Percentiles rank a stretch among this genome's conserved stretches.
phyloP scores from a whole-genome alignment of 2,329 filamentous ascomycete species.

The Pestalotiopsis sp. region DNA sequence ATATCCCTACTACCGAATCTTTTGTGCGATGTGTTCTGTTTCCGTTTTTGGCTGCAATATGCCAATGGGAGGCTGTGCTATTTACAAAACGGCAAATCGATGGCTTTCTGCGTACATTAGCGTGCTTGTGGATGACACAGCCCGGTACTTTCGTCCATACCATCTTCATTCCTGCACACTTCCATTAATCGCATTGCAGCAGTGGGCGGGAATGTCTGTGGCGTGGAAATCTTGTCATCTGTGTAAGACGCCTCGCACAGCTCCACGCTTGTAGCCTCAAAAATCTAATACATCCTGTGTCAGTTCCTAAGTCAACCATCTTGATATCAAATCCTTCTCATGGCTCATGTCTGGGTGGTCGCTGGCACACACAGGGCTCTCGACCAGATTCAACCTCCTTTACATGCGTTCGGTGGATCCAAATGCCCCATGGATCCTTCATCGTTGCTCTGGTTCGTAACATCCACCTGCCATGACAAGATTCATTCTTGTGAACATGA shows the following conservation, averaged over 20 bases:
- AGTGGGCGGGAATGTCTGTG: not conserved
- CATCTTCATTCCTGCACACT: not conserved
- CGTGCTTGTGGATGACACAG: not conserved
- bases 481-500: constrained; percentile 94
- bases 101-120: not conserved
- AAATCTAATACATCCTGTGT: too few relatives aligned
- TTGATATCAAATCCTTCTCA: not conserved
- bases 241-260: not conserved
- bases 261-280: not conserved
- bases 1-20: too few relatives aligned
- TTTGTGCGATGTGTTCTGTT: not conserved
- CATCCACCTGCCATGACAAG: constrained; percentile 83
- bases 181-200: not conserved
- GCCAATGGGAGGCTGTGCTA: not conserved
- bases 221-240: not conserved
- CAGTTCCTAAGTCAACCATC: not conserved
- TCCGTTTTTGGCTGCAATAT: not conserved
- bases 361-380: not conserved
- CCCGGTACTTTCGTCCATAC: not conserved
- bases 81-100: not conserved
- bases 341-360: not conserved
- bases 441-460: constrained; percentile 42
- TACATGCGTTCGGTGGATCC: not conserved
- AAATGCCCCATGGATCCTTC: not conserved
- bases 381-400: not conserved